Evolutionary conservation across 805 yeast genomes (phyloP), one percentile per base, ranked within the genome.

Genomic region (Lachancea lanzarotensis): DNA sequence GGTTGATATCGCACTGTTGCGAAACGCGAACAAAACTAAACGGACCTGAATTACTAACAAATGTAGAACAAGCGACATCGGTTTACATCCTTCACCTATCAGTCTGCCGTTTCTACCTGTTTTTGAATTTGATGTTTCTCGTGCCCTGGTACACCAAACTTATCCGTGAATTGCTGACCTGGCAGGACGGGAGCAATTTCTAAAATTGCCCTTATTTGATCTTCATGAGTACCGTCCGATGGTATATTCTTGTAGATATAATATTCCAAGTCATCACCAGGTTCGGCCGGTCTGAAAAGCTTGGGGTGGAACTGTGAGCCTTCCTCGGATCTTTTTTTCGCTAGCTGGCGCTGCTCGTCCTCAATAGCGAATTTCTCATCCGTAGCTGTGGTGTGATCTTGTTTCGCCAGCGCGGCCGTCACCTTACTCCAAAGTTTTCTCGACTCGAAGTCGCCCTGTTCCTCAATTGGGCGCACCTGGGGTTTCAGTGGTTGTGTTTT

Each of bases 361-460:
- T 93, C 98, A 45, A 93, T 87, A 53, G 78, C 76, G 59, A 72
- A 84, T 66, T 93, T 93, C 60, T 89, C 96, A 26, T 81, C 84
- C 0, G 98, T 93, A 1, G 98, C 98, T 3, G 71, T 68, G 15
- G 71, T 74, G 63, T 93, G 98, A 61, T 93, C 79, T 52, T 95
- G 76, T 32, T 70, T 62, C 2, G 83, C 83, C n/a, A 93, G 70
- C 0, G 95, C 97, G 50, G 78, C 79, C 11, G 86, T 75, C 1
- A 95, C 96, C 34, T 81, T 72, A 38, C 75, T 68, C 98, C 98
- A 93, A 38, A 93, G 67, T 46, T 74, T 78, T 55, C 95, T 73
- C 12, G 95, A 84, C 66, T 93, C 98, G 54, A 72, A 74, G 13
- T 76, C 79, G 26, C 84, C 85, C 66, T 93, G 98, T 59, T 86